phyloP scores from a whole-genome alignment of 1,284 basidiomycete species.

The Puccinia novopanici region DNA sequence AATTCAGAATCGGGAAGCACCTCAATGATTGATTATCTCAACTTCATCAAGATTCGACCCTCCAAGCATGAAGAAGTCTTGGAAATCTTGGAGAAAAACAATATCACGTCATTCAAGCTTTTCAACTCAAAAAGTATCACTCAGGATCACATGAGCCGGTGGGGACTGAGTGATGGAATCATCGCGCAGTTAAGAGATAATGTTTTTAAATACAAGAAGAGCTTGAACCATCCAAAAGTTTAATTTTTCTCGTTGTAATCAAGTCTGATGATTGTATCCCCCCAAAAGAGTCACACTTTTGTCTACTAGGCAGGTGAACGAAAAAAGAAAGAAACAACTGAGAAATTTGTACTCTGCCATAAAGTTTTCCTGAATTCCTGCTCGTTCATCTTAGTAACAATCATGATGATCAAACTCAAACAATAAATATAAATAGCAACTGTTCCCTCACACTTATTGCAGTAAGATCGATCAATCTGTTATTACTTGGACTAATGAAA shows the following conservation, averaged over 20 bases:
- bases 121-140: neutral
- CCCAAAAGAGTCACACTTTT: too few relatives aligned
- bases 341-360: too few relatives aligned
- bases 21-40: neutral
- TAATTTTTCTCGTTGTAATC: neutral
- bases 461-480: too few relatives aligned
- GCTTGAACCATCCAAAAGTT: neutral
- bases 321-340: too few relatives aligned
- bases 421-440: too few relatives aligned
- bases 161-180: neutral
- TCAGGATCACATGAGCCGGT: neutral
- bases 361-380: too few relatives aligned
- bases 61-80: neutral
- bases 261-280: too few relatives aligned
- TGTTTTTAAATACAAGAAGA: neutral
- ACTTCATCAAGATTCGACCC: neutral
- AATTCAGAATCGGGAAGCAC: neutral
- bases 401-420: too few relatives aligned
- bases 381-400: too few relatives aligned
- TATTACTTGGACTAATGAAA: too few relatives aligned
- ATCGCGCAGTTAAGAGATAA: neutral
- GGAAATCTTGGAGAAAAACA: neutral
- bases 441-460: too few relatives aligned
- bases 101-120: neutral
- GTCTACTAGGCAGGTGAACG: too few relatives aligned